Conservation (phyloP, 805 yeast genomes). For the Teunomyces atbi region DNA sequence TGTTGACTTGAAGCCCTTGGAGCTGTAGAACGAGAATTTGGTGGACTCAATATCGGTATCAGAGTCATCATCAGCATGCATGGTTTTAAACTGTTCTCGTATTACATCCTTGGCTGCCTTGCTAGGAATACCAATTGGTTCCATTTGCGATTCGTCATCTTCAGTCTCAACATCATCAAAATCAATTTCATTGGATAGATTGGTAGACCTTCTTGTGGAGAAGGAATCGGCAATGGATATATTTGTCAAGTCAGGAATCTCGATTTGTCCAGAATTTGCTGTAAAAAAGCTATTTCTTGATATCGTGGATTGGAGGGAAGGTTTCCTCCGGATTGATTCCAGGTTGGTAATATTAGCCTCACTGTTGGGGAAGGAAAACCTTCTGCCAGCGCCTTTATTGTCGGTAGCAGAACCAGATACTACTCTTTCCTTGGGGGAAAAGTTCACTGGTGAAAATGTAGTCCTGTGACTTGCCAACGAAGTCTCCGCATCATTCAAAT, state of each 20-base stretch:
- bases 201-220: slow-evolving; percentile 9
- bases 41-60: slow-evolving; percentile 33
- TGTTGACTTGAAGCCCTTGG: slow-evolving; percentile 19
- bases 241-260: slow-evolving; percentile 39
- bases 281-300: slow-evolving; percentile 11
- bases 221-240: slow-evolving; percentile 11
- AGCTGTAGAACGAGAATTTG: slow-evolving; percentile 16
- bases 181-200: slow-evolving; percentile 21
- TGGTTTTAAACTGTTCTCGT: slow-evolving; percentile 24
- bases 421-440: slow-evolving; percentile 5
- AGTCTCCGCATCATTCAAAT: slow-evolving; percentile 6
- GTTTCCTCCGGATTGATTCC: slow-evolving; percentile 1
- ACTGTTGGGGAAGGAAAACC: slow-evolving; percentile 39
- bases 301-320: slow-evolving; percentile 1
- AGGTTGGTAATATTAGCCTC: slow-evolving; percentile 33
- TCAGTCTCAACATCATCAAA: slow-evolving; percentile 20
- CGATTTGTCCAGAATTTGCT: slow-evolving; percentile 32
- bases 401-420: slow-evolving; percentile 21
- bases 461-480: background rate
- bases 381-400: slow-evolving; percentile 35
- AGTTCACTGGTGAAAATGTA: background rate
- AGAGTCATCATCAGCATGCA: slow-evolving; percentile 22
- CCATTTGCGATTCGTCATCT: slow-evolving; percentile 15
- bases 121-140: slow-evolving; percentile 38
- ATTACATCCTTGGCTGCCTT: slow-evolving; percentile 27